phyloP scores from a whole-genome alignment of 768 basidiomycete species.

The Russula virescens region DNA sequence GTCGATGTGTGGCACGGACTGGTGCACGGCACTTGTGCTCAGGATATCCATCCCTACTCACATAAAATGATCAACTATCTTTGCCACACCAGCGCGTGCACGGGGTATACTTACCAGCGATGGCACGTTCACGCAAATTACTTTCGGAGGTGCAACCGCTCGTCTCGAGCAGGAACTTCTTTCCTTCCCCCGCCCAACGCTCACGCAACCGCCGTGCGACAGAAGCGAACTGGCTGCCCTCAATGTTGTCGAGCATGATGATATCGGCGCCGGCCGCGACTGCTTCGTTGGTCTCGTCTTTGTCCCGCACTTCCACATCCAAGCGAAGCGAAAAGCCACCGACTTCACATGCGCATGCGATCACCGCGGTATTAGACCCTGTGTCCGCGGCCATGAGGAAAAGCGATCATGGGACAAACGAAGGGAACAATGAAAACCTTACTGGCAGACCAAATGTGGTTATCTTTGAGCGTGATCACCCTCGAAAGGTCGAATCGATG shows the following conservation, averaged over 20 bases:
- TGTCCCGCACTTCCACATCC: conserved; percentile 87
- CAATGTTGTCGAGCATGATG: conserved; percentile 93
- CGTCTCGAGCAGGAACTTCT: conserved; percentile 78
- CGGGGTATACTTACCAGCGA: conserved; percentile 59
- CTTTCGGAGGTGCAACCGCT: conserved; percentile 94
- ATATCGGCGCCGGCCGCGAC: conserved; percentile 93
- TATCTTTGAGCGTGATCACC: conserved; percentile 99
- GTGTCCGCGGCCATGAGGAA: background rate
- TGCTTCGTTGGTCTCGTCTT: conserved; percentile 91
- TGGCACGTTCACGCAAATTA: conserved; percentile 74
- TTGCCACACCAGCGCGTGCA: background rate
- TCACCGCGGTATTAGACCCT: conserved; percentile 90
- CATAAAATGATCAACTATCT: background rate
- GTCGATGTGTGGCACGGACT: too few species aligned
- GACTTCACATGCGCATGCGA: conserved; percentile 78
- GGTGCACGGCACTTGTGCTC: too few species aligned
- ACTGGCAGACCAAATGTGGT: conserved; percentile 98
- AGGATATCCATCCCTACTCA: conserved; percentile 85
- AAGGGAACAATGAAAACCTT: conserved; percentile 20
- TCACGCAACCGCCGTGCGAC: conserved; percentile 68
- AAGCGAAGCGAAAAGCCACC: conserved; percentile 88
- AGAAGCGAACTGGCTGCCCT: conserved; percentile 61
- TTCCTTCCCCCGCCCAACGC: conserved; percentile 74
- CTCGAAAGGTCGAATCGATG: conserved; percentile 95
- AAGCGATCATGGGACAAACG: too few species aligned